These are phyloP conservation scores for Penicillium aurantiogriseum DNA, from an alignment of 2,329 filamentous ascomycete genomes.

Conservation along the genomic window DNA sequence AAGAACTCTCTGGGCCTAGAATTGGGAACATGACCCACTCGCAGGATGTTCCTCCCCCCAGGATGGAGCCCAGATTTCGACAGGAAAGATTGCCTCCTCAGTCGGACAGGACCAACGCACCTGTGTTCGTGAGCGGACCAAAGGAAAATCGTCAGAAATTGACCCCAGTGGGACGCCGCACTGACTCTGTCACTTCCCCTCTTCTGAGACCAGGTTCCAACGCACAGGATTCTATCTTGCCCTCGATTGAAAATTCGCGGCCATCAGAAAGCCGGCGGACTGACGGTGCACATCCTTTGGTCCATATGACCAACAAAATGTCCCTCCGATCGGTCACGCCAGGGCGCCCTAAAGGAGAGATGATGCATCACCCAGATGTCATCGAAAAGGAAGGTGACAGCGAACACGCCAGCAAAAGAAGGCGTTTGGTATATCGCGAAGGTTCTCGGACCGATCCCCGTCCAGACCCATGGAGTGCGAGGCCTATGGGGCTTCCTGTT, in stretches of 20 bases:
- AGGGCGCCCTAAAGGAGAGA: slow-evolving; percentile 24
- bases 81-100: slow-evolving; percentile 19
- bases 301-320: slow-evolving; percentile 31
- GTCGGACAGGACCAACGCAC: slow-evolving; percentile 23
- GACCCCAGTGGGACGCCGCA: slow-evolving; percentile 17
- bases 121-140: slow-evolving; percentile 36
- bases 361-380: slow-evolving; percentile 19
- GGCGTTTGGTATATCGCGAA: slow-evolving; percentile 30
- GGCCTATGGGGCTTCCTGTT: slow-evolving; percentile 15
- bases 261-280: slow-evolving; percentile 24
- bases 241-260: slow-evolving; percentile 37
- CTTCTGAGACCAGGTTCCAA: slow-evolving; percentile 19
- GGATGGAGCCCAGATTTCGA: slow-evolving; percentile 20
- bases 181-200: slow-evolving; percentile 16
- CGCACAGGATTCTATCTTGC: slow-evolving; percentile 33
- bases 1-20: slow-evolving; percentile 18
- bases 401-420: slow-evolving; percentile 34
- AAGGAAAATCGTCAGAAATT: slow-evolving; percentile 21
- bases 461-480: slow-evolving; percentile 11
- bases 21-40: slow-evolving; percentile 22
- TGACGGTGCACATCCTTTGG: slow-evolving; percentile 24
- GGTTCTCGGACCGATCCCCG: slow-evolving; percentile 16
- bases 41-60: slow-evolving; percentile 22
- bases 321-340: slow-evolving; percentile 35
- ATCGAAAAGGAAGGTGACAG: slow-evolving; percentile 24